Evolutionary conservation across 176 grass and related monocot species (phyloP).

Genomic region (Phoenix roebelenii): DNA sequence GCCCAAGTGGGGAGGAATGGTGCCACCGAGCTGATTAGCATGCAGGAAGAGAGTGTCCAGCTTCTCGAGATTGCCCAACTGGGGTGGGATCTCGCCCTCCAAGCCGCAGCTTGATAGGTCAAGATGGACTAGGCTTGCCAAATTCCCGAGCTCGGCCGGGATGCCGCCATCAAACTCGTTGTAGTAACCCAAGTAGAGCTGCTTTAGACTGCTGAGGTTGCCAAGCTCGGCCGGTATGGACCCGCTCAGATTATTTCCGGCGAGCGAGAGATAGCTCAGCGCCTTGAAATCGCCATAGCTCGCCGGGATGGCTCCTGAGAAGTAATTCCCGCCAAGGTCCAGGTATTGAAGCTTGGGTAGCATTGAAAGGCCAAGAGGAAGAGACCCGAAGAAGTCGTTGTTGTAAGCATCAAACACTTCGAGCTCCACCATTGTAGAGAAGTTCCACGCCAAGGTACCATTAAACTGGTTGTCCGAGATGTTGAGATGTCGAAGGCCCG

Average conservation of each 20-base stretch:
- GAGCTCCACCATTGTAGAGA: constrained; percentile 26
- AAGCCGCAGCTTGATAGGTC: constrained; percentile 66
- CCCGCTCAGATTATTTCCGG: constrained; percentile 49
- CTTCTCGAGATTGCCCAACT: constrained; percentile 33
- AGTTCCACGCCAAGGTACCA: constrained; percentile 30
- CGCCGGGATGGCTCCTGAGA: constrained; percentile 43
- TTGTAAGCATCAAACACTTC: constrained; percentile 61
- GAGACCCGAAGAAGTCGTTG: constrained; percentile 51
- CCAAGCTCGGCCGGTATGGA: constrained; percentile 37
- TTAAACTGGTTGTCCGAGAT: constrained; percentile 85
- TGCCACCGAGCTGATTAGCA: constrained; percentile 62
- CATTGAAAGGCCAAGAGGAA: constrained; percentile 8
- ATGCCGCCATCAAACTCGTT: constrained; percentile 59
- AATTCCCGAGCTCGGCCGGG: constrained; percentile 30
- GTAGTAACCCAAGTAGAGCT: constrained; percentile 68
- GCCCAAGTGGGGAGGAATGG: constrained; percentile 30
- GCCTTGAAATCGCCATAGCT: constrained; percentile 28
- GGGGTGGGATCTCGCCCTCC: constrained; percentile 32
- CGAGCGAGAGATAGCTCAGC: constrained; percentile 49
- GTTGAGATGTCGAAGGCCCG: constrained; percentile 39
- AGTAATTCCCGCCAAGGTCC: constrained; percentile 76
- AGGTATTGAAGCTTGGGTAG: constrained; percentile 32
- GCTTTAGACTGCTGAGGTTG: constrained; percentile 31
- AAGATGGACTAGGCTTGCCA: constrained; percentile 40
- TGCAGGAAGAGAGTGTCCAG: constrained; percentile 71